Percentiles rank a stretch among this genome's conserved stretches.
Conservation (phyloP, 2,329 filamentous ascomycete genomes). For the Cordyceps cateniannulata region DNA sequence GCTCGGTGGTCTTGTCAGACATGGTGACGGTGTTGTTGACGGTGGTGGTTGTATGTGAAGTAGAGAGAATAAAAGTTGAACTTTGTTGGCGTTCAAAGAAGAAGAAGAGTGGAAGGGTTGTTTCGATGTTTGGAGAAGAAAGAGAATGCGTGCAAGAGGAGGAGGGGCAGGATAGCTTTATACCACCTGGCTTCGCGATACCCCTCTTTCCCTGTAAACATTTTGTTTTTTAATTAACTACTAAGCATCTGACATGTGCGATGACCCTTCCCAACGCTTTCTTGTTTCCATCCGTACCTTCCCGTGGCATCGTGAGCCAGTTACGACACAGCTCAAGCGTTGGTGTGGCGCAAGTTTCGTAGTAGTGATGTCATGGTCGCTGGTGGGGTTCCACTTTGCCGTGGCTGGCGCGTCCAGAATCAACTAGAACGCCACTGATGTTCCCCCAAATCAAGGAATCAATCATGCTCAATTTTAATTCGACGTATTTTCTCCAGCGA, state of each 20-base stretch:
- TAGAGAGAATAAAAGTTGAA: background rate
- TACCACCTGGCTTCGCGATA: constrained; percentile 7
- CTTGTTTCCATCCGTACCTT: background rate
- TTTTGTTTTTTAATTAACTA: background rate
- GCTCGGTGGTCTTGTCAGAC: constrained; percentile 28
- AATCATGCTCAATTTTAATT: background rate
- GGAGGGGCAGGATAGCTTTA: constrained; percentile 8
- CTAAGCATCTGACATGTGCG: constrained; percentile 1
- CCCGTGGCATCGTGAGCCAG: background rate
- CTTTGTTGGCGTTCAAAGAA: background rate
- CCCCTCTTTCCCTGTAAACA: background rate
- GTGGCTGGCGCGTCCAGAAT: background rate
- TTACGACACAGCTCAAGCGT: background rate
- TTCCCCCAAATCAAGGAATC: background rate
- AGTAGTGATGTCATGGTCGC: constrained; percentile 9
- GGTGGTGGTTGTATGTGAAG: background rate
- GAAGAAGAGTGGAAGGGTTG: background rate
- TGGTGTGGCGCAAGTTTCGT: background rate
- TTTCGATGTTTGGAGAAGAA: background rate
- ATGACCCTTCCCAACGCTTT: background rate
- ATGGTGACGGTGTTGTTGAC: constrained; percentile 18
- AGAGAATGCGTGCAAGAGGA: background rate
- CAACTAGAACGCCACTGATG: background rate
- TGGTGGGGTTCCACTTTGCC: background rate
- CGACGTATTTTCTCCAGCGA: background rate